These are phyloP conservation scores for Ochetophila trinervis DNA, from an alignment of 306 rosid genomes.

Conservation along the genomic window DNA sequence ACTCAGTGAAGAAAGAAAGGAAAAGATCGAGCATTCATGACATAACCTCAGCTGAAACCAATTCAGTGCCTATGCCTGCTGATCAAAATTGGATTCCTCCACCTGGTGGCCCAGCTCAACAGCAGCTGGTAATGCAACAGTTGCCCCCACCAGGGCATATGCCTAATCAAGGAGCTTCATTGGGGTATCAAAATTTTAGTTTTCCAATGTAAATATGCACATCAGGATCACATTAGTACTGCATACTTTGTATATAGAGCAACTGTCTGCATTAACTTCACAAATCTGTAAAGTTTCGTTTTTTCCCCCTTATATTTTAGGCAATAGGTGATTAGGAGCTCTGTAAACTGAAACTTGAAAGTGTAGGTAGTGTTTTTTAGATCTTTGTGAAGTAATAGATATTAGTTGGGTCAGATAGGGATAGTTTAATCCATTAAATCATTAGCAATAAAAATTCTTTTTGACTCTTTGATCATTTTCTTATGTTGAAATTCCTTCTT, in stretches of 20 bases:
- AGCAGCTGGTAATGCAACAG: conserved; percentile 34
- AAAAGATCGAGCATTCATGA: conserved; percentile 94
- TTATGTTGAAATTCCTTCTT: neutral
- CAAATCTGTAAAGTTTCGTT: conserved; percentile 24
- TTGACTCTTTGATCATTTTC: neutral
- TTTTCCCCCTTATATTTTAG: neutral
- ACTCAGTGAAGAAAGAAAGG: conserved; percentile 69
- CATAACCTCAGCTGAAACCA: conserved; percentile 65
- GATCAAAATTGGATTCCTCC: conserved; percentile 61
- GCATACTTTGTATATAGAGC: conserved; percentile 17
- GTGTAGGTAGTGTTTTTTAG: conserved; percentile 22
- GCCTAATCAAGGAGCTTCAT: conserved; percentile 24
- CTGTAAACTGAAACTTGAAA: conserved; percentile 23
- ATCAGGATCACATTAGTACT: neutral
- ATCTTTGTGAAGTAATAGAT: conserved; percentile 19
- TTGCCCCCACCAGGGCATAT: conserved; percentile 8
- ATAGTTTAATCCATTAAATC: conserved; percentile 22
- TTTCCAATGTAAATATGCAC: conserved; percentile 32
- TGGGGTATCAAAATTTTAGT: conserved; percentile 27
- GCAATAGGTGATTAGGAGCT: conserved; percentile 5
- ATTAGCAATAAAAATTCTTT: conserved; percentile 34
- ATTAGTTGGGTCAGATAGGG: conserved; percentile 24
- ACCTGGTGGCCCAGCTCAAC: conserved; percentile 8
- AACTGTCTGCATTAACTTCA: neutral
- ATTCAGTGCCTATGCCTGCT: conserved; percentile 28